These are phyloP conservation scores for Colletotrichum destructivum DNA, from an alignment of 2,329 filamentous ascomycete species.

Conservation along the genomic window DNA sequence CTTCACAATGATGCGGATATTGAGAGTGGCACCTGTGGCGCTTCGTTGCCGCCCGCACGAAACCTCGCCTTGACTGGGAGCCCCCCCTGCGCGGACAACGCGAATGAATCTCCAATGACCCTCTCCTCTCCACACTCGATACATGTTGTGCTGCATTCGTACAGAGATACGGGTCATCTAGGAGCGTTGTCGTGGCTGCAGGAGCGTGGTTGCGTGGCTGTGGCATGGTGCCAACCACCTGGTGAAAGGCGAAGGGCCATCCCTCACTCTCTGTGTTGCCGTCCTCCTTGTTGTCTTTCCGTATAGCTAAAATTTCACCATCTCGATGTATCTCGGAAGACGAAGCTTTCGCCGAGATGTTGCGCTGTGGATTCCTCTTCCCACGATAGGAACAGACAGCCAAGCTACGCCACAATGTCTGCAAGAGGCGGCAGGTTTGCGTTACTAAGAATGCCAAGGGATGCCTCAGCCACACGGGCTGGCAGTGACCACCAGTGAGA, in stretches of 20 bases:
- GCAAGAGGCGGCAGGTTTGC: background rate
- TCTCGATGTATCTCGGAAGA: constrained; percentile 1
- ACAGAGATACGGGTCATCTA: background rate
- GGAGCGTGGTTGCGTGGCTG: constrained; percentile 35
- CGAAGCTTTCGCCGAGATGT: constrained; percentile 31
- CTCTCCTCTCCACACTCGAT: constrained; percentile 13
- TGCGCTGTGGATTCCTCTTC: background rate
- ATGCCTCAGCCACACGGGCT: background rate
- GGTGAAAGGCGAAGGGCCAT: background rate
- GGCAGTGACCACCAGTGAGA: constrained; percentile 3
- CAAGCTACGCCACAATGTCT: constrained; percentile 10
- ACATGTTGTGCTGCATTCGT: background rate
- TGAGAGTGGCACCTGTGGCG: background rate
- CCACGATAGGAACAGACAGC: constrained; percentile 12
- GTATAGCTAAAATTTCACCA: background rate
- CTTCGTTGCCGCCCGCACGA: constrained; percentile 6
- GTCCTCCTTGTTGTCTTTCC: background rate
- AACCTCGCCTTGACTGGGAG: background rate
- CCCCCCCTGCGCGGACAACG: constrained; percentile 22
- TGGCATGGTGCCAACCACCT: constrained; percentile 8
- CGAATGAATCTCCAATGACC: constrained; percentile 31
- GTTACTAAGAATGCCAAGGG: constrained; percentile 17
- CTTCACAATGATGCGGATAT: background rate
- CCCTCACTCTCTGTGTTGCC: background rate
- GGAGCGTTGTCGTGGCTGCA: constrained; percentile 13